Evolutionary conservation across 2,329 filamentous ascomycete genomes (phyloP).

Genomic region (Ophiobolus disseminans): DNA sequence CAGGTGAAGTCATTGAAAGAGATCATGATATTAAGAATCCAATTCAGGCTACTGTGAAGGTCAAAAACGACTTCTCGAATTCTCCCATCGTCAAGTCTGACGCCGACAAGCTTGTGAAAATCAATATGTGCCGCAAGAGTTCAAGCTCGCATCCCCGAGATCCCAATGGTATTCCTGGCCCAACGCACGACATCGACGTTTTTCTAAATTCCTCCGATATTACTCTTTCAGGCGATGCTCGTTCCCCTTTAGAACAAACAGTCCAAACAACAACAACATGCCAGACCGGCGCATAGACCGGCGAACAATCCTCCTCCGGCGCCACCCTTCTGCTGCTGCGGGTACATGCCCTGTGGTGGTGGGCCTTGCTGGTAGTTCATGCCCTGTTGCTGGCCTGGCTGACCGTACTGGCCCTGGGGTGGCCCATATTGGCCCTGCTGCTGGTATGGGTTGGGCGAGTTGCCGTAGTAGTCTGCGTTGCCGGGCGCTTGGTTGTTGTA

Average conservation of each 20-base stretch:
- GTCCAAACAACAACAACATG: slow-evolving; percentile 62
- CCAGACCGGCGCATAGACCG: slow-evolving; percentile 54
- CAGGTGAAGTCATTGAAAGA: not conserved
- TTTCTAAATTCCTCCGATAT: not conserved
- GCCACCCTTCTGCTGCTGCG: slow-evolving; percentile 39
- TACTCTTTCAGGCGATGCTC: not conserved
- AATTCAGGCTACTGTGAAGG: too few relatives aligned
- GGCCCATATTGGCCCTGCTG: slow-evolving; percentile 32
- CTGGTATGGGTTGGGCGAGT: slow-evolving; percentile 31
- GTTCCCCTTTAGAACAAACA: slow-evolving; percentile 52
- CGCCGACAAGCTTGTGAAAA: not conserved
- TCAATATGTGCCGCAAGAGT: not conserved
- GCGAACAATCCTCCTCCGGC: slow-evolving; percentile 51
- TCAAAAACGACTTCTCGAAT: not conserved
- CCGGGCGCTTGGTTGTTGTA: slow-evolving; percentile 28
- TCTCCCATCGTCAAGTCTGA: not conserved
- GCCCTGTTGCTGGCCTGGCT: slow-evolving; percentile 24
- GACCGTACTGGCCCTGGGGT: slow-evolving; percentile 30
- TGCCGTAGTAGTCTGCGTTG: slow-evolving; percentile 29
- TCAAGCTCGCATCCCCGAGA: not conserved
- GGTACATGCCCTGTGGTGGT: slow-evolving; percentile 43
- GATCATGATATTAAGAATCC: not conserved
- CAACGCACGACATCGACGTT: not conserved
- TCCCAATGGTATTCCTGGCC: not conserved
- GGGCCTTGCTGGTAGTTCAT: slow-evolving; percentile 38